Percentiles rank a stretch among this genome's conserved stretches.
Evolutionary conservation across 148 eudicot genomes (phyloP).

Genomic region (Vaccinium macrocarpon): DNA sequence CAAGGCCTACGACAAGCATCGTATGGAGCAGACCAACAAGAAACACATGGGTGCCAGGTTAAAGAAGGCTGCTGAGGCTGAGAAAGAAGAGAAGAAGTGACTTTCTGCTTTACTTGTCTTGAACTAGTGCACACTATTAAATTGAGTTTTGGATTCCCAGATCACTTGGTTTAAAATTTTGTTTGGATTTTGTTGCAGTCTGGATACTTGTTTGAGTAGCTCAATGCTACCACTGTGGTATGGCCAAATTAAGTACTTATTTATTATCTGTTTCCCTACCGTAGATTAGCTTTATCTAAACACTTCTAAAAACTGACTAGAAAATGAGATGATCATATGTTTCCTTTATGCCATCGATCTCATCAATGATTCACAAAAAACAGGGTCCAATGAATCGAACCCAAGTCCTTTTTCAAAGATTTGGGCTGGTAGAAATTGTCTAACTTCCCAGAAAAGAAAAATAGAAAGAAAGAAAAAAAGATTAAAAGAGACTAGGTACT

Average conservation of each 20-base stretch:
- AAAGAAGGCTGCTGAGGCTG: conserved; percentile 65
- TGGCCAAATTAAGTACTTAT: no score
- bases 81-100: conserved; percentile 57
- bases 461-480: no score
- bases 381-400: neutral
- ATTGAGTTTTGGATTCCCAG: no score
- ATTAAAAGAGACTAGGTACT: no score
- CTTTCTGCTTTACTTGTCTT: neutral
- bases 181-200: no score
- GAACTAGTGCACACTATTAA: neutral
- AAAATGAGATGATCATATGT: no score
- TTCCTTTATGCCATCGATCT: neutral
- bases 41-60: conserved; percentile 45
- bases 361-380: neutral
- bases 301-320: no score
- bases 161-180: no score
- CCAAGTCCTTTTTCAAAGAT: neutral
- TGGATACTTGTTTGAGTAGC: no score
- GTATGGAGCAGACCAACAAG: conserved; percentile 46
- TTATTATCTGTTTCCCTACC: no score
- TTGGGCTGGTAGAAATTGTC: neutral
- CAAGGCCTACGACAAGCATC: conserved; percentile 49
- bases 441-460: neutral
- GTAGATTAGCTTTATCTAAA: no score
- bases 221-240: no score